These are phyloP conservation scores for Solanum sejunctum DNA, from an alignment of 257 asterid species.

Conservation along the genomic window DNA sequence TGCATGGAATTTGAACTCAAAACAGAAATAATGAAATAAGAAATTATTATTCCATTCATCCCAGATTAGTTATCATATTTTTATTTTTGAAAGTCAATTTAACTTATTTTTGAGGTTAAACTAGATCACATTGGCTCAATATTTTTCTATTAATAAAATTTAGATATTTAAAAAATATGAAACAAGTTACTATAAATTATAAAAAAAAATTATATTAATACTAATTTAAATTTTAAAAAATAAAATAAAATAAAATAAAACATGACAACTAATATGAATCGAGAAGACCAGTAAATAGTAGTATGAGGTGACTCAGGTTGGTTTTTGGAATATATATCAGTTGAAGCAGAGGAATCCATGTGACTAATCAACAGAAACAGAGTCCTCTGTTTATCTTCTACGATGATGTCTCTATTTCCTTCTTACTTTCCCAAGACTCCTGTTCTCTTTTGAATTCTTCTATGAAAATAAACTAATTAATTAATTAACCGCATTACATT, in stretches of 20 bases:
- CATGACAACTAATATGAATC: background rate
- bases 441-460: background rate
- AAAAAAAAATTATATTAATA: too few species aligned
- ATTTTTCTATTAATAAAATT: background rate
- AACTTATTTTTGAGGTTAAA: background rate
- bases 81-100: background rate
- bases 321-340: background rate
- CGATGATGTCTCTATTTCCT: slow-evolving; percentile 2
- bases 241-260: too few species aligned
- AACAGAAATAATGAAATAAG: background rate
- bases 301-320: background rate
- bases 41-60: background rate
- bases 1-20: background rate
- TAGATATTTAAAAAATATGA: background rate
- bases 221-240: too few species aligned
- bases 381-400: slow-evolving; percentile 1
- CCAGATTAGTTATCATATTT: background rate
- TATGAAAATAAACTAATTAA: background rate
- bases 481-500: background rate
- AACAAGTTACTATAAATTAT: background rate
- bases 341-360: slow-evolving; percentile 6
- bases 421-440: slow-evolving; percentile 7
- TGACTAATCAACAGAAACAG: slow-evolving; percentile 4
- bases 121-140: background rate
- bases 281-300: background rate